phyloP scores from a whole-genome alignment of 2,329 filamentous ascomycete species.

The Colletotrichum noveboracense region DNA sequence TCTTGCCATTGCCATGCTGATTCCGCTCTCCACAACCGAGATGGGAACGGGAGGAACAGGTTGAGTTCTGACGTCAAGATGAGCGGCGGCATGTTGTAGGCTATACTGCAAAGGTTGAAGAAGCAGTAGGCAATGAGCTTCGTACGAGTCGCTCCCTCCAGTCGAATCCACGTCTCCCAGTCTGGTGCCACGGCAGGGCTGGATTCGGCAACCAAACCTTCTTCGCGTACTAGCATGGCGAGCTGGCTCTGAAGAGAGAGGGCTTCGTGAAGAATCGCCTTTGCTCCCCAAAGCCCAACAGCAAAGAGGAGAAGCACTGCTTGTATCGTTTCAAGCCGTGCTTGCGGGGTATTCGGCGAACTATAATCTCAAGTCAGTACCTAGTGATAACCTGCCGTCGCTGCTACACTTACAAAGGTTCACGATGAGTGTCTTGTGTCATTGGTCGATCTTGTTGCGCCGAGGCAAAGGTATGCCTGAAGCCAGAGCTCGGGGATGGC shows the following conservation, averaged over 20 bases:
- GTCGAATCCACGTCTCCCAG: slow-evolving; percentile 65
- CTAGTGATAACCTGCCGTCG: too few species aligned
- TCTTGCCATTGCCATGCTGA: slow-evolving; percentile 66
- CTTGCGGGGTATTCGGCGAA: slow-evolving; percentile 63
- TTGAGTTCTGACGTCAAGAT: slow-evolving; percentile 65
- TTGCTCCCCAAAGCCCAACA: slow-evolving; percentile 65
- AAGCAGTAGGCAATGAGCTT: slow-evolving; percentile 67
- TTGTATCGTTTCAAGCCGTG: slow-evolving; percentile 69
- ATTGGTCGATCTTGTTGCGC: slow-evolving; percentile 61
- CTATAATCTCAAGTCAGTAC: slow-evolving; percentile 34
- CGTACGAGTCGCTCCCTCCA: slow-evolving; percentile 62
- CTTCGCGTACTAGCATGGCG: slow-evolving; percentile 63
- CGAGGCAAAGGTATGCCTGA: slow-evolving; percentile 64
- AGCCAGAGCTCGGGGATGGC: slow-evolving; percentile 62
- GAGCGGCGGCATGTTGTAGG: slow-evolving; percentile 64
- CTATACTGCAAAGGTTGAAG: slow-evolving; percentile 67
- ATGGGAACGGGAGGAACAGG: slow-evolving; percentile 58
- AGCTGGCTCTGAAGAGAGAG: slow-evolving; percentile 64
- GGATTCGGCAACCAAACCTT: slow-evolving; percentile 56
- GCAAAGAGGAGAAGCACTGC: slow-evolving; percentile 66
- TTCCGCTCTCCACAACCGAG: slow-evolving; percentile 63
- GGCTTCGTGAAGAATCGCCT: slow-evolving; percentile 64
- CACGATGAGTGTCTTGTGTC: slow-evolving; percentile 63
- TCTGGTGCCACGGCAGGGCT: slow-evolving; percentile 50
- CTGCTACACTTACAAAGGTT: slow-evolving; percentile 58